These are phyloP conservation scores for Quercus berberidifolia DNA, from an alignment of 306 rosid genomes.

Conservation along the genomic window DNA sequence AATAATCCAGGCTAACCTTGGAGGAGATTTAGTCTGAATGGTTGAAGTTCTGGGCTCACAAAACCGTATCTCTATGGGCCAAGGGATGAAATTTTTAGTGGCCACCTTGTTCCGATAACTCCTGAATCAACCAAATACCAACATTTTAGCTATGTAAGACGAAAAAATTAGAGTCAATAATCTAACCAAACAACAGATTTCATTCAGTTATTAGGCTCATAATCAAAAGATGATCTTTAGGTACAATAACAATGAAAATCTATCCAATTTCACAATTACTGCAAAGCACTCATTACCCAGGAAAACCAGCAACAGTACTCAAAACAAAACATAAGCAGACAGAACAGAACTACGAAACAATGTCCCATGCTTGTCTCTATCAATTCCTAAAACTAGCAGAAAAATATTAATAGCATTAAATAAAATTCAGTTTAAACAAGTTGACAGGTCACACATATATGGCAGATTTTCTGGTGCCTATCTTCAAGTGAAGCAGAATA, in stretches of 20 bases:
- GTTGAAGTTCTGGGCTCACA: conserved; percentile 77
- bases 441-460: background rate
- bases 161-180: conserved; percentile 2
- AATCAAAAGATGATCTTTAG: too few species aligned
- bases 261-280: too few species aligned
- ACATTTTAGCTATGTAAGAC: conserved; percentile 8
- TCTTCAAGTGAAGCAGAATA: background rate
- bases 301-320: background rate
- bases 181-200: background rate
- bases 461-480: background rate
- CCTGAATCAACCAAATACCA: conserved; percentile 45
- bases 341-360: background rate
- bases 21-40: conserved; percentile 80
- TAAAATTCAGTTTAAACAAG: background rate
- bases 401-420: background rate
- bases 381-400: background rate
- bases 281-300: background rate
- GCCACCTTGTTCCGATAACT: conserved; percentile 92
- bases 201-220: background rate
- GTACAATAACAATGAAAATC: background rate
- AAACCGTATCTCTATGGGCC: conserved; percentile 97
- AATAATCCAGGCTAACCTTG: conserved; percentile 54
- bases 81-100: conserved; percentile 54
- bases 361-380: background rate
- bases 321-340: background rate